Evolutionary conservation across 495 filamentous ascomycete genomes (phyloP).

Genomic region (Glutinoglossum americanum): DNA sequence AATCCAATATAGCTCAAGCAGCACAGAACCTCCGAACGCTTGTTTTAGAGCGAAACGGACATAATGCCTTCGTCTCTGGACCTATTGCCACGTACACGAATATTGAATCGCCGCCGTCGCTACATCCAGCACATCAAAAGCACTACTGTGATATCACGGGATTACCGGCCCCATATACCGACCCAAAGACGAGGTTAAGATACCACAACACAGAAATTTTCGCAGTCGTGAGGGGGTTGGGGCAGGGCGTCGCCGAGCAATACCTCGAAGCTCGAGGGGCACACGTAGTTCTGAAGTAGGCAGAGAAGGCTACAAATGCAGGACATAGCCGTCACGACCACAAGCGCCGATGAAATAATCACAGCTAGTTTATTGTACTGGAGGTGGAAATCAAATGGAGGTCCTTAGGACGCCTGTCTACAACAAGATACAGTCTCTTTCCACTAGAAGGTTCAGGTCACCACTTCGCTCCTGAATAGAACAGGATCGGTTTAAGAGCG

Average conservation of each 20-base stretch:
- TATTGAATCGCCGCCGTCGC: constrained; percentile 72
- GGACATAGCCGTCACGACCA: no score
- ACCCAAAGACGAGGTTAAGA: constrained; percentile 77
- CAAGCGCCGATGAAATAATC: no score
- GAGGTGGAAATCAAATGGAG: no score
- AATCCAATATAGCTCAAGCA: constrained; percentile 55
- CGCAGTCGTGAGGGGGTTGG: constrained; percentile 48
- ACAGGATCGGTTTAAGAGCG: background rate
- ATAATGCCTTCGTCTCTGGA: constrained; percentile 20
- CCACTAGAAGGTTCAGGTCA: background rate
- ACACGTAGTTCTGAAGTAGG: constrained; percentile 75
- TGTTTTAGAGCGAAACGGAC: constrained; percentile 54
- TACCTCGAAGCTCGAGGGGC: constrained; percentile 80
- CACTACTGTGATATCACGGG: constrained; percentile 94
- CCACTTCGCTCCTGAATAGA: background rate
- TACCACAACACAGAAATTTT: constrained; percentile 87
- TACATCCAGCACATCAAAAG: constrained; percentile 48
- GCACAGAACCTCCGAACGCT: constrained; percentile 65
- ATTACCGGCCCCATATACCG: constrained; percentile 65
- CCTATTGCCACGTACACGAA: constrained; percentile 82
- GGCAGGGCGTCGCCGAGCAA: constrained; percentile 59
- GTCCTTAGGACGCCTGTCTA: no score
- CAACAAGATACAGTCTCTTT: no score
- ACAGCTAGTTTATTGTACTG: no score
- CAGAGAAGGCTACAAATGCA: background rate